Conservation (phyloP, 2,329 filamentous ascomycete genomes). For the Domatiomyces globalis region DNA sequence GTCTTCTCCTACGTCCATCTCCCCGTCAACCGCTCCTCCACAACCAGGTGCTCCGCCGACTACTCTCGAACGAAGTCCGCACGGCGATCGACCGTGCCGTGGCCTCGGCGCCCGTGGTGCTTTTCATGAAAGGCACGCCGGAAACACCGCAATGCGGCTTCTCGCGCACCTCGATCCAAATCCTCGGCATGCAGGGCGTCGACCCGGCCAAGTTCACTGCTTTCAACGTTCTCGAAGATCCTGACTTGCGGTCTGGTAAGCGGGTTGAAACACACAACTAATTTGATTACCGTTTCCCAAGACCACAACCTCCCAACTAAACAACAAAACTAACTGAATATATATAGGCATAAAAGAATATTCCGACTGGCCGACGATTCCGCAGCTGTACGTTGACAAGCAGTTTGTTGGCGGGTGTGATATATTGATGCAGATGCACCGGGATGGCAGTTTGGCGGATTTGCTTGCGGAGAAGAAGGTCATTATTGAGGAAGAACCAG, state of each 20-base stretch:
- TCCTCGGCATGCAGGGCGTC: conserved; percentile 85
- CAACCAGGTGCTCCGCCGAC: conserved; percentile 25
- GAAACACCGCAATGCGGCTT: conserved; percentile 94
- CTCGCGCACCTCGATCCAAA: conserved; percentile 87
- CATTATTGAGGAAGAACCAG: conserved; percentile 47
- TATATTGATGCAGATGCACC: conserved; percentile 92
- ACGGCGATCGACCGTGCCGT: conserved; percentile 84
- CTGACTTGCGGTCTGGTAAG: conserved; percentile 67
- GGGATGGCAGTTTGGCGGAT: conserved; percentile 85
- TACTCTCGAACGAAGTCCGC: conserved; percentile 66
- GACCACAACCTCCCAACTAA: too few relatives aligned
- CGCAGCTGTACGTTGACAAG: conserved; percentile 86
- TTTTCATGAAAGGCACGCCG: conserved; percentile 99
- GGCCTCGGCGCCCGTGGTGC: conserved; percentile 71
- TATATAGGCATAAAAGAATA: conserved; percentile 86
- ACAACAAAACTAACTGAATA: background rate
- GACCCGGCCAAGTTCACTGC: conserved; percentile 94
- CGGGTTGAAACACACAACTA: too few relatives aligned
- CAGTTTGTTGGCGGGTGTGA: conserved; percentile 98
- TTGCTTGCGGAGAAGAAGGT: conserved; percentile 84
- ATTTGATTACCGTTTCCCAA: too few relatives aligned
- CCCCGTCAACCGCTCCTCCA: background rate
- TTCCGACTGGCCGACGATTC: conserved; percentile 97
- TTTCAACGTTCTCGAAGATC: conserved; percentile 90
- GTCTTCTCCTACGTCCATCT: too few relatives aligned